Evolutionary conservation across 169 alveolate genomes (phyloP).

Genomic region (Plasmodium coatneyi): DNA sequence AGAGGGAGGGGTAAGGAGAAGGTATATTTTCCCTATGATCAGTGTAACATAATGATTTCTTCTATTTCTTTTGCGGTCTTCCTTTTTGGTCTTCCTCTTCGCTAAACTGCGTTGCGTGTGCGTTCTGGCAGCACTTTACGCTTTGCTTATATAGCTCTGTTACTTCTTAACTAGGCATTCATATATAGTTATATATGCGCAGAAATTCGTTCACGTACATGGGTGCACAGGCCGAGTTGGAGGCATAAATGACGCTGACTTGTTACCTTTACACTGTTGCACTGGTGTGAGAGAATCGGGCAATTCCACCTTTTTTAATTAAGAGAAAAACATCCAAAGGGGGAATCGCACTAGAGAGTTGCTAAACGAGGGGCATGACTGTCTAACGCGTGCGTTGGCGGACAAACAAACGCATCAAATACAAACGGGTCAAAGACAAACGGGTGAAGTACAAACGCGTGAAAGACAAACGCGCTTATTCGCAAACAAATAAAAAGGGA

Average conservation of each 20-base stretch:
- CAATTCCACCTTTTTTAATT: background rate
- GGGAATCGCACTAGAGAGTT: background rate
- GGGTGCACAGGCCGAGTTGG: background rate
- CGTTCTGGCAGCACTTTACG: background rate
- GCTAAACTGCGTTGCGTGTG: background rate
- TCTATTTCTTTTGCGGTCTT: background rate
- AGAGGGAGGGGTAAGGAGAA: background rate
- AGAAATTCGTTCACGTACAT: background rate
- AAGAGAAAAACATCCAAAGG: background rate
- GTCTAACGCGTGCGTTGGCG: background rate
- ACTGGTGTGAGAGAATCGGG: background rate
- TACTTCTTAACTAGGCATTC: background rate
- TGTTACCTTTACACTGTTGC: background rate
- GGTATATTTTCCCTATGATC: background rate
- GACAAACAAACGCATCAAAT: background rate
- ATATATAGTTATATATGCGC: background rate
- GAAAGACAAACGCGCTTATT: background rate
- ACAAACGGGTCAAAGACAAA: background rate
- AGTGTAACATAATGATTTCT: slow-evolving; percentile 22
- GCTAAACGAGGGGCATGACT: background rate
- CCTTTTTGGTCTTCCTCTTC: background rate
- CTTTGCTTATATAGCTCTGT: background rate
- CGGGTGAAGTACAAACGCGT: background rate
- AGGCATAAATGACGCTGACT: background rate
- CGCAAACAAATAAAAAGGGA: background rate